Evolutionary conservation across 208 protist species (phyloP).

Genomic region (Herpetomonas tarakana): DNA sequence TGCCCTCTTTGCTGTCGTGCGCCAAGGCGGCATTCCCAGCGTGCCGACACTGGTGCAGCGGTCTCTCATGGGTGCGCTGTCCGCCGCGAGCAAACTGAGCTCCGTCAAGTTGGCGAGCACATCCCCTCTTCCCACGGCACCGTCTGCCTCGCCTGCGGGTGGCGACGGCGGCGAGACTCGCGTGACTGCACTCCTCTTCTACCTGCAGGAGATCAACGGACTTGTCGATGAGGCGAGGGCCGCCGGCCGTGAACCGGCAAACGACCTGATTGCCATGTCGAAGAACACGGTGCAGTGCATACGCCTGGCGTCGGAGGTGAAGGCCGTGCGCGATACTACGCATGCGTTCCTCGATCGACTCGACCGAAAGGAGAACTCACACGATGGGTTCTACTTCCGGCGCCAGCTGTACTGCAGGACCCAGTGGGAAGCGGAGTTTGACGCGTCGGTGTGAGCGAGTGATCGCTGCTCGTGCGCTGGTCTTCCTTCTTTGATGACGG

Average conservation of each 20-base stretch:
- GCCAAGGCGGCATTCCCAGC: background rate
- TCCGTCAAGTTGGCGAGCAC: conserved; percentile 49
- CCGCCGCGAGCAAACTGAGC: conserved; percentile 66
- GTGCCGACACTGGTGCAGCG: conserved; percentile 44
- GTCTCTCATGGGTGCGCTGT: conserved; percentile 62
- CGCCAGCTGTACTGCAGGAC: conserved; percentile 80
- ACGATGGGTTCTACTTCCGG: conserved; percentile 71
- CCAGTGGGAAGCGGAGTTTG: conserved; percentile 70
- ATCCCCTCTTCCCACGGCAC: conserved; percentile 6
- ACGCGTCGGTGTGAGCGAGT: conserved; percentile 39
- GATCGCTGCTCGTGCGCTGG: too few relatives aligned
- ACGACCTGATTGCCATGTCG: conserved; percentile 49
- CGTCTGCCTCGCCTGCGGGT: too few relatives aligned
- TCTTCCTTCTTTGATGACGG: too few relatives aligned
- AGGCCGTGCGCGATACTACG: conserved; percentile 58
- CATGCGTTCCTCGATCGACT: conserved; percentile 47
- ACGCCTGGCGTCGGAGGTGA: conserved; percentile 71
- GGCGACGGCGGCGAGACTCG: conserved; percentile 11
- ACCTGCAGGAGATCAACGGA: conserved; percentile 45
- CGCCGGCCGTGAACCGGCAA: conserved; percentile 17
- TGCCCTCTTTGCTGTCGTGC: conserved; percentile 29
- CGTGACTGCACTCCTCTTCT: conserved; percentile 36
- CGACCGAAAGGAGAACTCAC: conserved; percentile 7
- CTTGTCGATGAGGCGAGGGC: conserved; percentile 27
- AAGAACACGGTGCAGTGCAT: conserved; percentile 82